Conservation (phyloP, 1,284 basidiomycete species). For the Ganoderma sinense region DNA sequence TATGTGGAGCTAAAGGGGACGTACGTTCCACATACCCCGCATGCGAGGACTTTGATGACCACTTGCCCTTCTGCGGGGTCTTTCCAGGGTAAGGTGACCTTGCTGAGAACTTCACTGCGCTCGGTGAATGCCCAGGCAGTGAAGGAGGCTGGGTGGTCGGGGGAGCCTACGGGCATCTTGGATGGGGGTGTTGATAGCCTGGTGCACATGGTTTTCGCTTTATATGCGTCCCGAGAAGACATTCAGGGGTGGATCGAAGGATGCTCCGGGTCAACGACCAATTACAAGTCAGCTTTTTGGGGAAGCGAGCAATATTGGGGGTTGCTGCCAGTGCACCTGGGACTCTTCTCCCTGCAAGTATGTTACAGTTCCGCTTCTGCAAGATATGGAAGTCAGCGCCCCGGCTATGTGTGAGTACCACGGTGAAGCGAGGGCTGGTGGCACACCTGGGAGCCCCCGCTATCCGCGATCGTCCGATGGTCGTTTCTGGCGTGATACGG, state of each 20-base stretch:
- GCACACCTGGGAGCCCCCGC: background rate
- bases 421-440: background rate
- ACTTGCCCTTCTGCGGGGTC: slow-evolving; percentile 41
- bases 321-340: background rate
- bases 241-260: background rate
- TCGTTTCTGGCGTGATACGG: background rate
- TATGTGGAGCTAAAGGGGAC: background rate
- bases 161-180: background rate
- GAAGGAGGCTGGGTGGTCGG: slow-evolving; percentile 41
- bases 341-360: background rate
- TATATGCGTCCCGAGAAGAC: background rate
- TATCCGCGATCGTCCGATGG: background rate
- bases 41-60: slow-evolving; percentile 43
- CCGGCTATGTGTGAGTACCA: background rate
- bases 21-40: slow-evolving; percentile 37
- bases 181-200: background rate
- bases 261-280: background rate
- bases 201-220: background rate
- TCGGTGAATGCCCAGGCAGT: slow-evolving; percentile 36
- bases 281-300: background rate
- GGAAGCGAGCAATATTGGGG: background rate
- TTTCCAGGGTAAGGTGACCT: slow-evolving; percentile 39
- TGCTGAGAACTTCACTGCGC: slow-evolving; percentile 28
- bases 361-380: background rate
- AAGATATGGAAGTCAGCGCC: background rate